Evolutionary conservation across 2,329 filamentous ascomycete species (phyloP), one percentile per base, ranked within the genome.

Genomic region (Arthrobotrys entomopaga): DNA sequence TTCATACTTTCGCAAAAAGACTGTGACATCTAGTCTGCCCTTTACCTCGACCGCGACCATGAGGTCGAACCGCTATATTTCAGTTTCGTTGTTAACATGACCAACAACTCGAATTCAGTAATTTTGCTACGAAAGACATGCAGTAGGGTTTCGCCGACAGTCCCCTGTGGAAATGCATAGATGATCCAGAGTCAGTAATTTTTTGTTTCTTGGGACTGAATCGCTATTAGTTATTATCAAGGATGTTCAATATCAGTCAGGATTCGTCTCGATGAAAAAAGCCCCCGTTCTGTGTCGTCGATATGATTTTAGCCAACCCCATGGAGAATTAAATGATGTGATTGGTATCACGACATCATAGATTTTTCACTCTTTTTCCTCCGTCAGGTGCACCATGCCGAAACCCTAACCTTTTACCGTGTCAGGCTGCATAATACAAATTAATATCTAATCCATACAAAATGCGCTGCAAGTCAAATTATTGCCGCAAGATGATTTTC

Each of bases 241-340:
- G 29, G 29, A 34, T 34, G 29, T 34, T 34, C 29, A 10, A 34
- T 34, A 34, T 34, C 29, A 34, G 10, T 34, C 29, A 10, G 24
- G 22, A 24, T 19, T 34, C 16, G 34, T 43, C 38, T 42, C 42
- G 40, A 58, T 59, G 24, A 34, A 38, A 19, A 72, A 61, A 54
- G 46, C 20, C 52, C 53, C 46, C 40, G 59, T 40, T 34, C 40
- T 54, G 52, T 46, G 48, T 48, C 60, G 22, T 49, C 24, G 26
- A 38, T 26, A 61, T 15, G 43, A 48, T 34, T 22, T 65, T 58
- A 60, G 46, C 57, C 54, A 59, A 65, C 54, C 67, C 56, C 57
- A 72, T 72, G 67, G 61, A 73, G 56, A 66, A 61, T 49, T 66
- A 65, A 66, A 73, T 66, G 61, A 42, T 66, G 61, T 73, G 69